Percentiles rank a stretch among this genome's conserved stretches.
Conservation (phyloP, 805 yeast species). For the Wickerhamiella cacticola region DNA sequence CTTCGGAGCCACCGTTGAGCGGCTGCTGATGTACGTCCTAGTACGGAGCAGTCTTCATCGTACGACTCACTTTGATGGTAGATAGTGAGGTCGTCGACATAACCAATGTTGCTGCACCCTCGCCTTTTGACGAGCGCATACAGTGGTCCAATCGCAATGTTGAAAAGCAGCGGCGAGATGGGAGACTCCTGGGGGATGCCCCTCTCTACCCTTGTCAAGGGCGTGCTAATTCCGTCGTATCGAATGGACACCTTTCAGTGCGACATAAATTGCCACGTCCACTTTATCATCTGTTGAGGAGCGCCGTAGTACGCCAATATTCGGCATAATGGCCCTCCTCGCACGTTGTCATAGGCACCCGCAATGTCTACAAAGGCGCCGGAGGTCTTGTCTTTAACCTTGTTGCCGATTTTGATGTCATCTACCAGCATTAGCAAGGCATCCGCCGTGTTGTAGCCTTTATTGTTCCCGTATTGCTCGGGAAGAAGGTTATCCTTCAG, state of each 20-base stretch:
- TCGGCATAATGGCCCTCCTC: not conserved
- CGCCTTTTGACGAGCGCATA: not conserved
- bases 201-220: not conserved
- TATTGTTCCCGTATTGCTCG: not conserved
- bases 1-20: too few relatives aligned
- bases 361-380: not conserved
- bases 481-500: not conserved
- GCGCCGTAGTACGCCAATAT: not conserved
- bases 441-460: not conserved
- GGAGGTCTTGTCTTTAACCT: not conserved
- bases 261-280: too few relatives aligned
- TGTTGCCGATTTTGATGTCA: too few relatives aligned
- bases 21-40: too few relatives aligned
- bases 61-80: too few relatives aligned
- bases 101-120: not conserved
- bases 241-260: not conserved
- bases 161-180: not conserved
- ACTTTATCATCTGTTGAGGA: not conserved
- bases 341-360: not conserved
- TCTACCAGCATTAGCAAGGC: not conserved
- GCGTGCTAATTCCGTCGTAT: not conserved
- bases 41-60: too few relatives aligned
- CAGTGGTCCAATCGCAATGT: not conserved
- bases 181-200: not conserved
- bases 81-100: not conserved